phyloP scores from a whole-genome alignment of 2,329 filamentous ascomycete species.

The Cercospora beticola region DNA sequence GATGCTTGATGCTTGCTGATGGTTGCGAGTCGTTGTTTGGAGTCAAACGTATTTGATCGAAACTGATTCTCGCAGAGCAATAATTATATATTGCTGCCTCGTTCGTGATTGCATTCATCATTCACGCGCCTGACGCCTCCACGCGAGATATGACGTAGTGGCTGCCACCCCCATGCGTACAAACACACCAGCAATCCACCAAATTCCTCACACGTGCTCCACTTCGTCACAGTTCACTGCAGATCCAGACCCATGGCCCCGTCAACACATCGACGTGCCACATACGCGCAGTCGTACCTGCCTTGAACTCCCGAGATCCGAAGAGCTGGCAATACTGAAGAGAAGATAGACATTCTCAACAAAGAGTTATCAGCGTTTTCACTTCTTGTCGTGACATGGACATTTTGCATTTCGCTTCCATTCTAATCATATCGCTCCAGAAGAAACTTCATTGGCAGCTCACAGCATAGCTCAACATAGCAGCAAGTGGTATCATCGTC shows the following conservation, averaged over 20 bases:
- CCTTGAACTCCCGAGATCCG: neutral
- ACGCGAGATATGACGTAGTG: slow-evolving; percentile 1
- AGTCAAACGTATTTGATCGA: neutral
- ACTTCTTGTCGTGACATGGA: neutral
- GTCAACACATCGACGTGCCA: neutral
- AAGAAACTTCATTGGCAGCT: neutral
- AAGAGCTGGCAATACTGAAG: neutral
- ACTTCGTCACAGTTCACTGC: neutral
- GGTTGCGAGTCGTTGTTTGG: neutral
- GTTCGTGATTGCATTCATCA: neutral
- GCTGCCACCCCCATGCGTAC: neutral
- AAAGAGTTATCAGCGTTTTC: neutral
- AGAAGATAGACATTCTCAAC: neutral
- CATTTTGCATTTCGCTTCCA: neutral
- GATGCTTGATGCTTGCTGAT: neutral
- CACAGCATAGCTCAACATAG: neutral
- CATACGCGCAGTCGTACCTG: neutral
- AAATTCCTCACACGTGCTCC: slow-evolving; percentile 6
- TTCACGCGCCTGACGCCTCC: neutral
- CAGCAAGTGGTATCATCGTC: slow-evolving; percentile 1
- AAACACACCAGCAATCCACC: neutral
- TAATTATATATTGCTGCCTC: neutral
- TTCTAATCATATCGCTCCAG: neutral
- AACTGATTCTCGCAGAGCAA: neutral
- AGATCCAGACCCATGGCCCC: neutral